These are phyloP conservation scores for Nicotiana tabacum DNA, from an alignment of 257 asterid genomes.

Conservation along the genomic window DNA sequence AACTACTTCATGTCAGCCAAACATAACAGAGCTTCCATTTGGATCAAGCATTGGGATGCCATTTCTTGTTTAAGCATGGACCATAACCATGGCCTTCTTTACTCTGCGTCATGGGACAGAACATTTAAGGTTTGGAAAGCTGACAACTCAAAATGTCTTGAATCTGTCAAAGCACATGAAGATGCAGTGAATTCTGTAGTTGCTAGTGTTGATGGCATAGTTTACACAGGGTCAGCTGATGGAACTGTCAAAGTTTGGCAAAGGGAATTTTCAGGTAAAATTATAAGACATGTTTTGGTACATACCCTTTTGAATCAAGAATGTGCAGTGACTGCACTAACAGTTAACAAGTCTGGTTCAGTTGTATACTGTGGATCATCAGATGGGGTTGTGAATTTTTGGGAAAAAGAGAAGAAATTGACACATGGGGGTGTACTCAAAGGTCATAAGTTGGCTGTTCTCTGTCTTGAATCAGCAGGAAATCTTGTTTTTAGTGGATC, in stretches of 20 bases:
- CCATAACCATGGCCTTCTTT: slow-evolving; percentile 13
- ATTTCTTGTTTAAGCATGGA: slow-evolving; percentile 21
- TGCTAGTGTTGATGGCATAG: slow-evolving; percentile 20
- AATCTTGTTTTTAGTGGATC: slow-evolving; percentile 31
- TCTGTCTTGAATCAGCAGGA: slow-evolving; percentile 24
- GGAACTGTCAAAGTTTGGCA: slow-evolving; percentile 24
- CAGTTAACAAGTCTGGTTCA: slow-evolving; percentile 9
- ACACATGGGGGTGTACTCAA: slow-evolving; percentile 23
- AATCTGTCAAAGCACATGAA: slow-evolving; percentile 24
- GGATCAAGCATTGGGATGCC: slow-evolving; percentile 23
- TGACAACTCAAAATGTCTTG: slow-evolving; percentile 17
- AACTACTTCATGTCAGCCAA: slow-evolving; percentile 15
- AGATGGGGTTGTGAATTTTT: slow-evolving; percentile 26
- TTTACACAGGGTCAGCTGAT: slow-evolving; percentile 23
- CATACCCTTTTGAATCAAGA: slow-evolving; percentile 20
- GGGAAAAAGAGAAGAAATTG: slow-evolving; percentile 19
- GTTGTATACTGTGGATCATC: slow-evolving; percentile 25
- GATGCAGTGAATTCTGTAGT: slow-evolving; percentile 24
- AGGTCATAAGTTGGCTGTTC: slow-evolving; percentile 26
- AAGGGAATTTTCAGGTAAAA: slow-evolving; percentile 16
- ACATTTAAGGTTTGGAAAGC: slow-evolving; percentile 24
- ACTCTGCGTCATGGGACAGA: slow-evolving; percentile 29
- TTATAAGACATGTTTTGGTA: slow-evolving; percentile 9
- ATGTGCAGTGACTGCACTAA: slow-evolving; percentile 18
- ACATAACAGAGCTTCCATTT: slow-evolving; percentile 8